Base-by-base conservation (phyloP, 306 rosid genomes). In the Gillenia trifoliata region DNA sequence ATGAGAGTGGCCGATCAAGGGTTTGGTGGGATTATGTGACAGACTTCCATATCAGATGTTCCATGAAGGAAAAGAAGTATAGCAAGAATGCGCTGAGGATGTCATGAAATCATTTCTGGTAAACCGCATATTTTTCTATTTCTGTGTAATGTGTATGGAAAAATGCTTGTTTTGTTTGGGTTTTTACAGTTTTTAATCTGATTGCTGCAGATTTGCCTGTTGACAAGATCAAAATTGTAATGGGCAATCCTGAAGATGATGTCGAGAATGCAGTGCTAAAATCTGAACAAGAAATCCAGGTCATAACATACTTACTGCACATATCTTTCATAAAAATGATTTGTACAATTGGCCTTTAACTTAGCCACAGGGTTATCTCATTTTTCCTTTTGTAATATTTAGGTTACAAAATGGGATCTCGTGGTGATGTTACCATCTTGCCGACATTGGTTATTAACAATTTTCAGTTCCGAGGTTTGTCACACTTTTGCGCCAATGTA, bases 1-100 rank as follows among this genome's bases (percentile, higher is more conserved):
- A 90, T 1, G 93, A 90, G 78, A 81, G 76, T 86, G 87, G n/a
- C n/a, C n/a, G n/a, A n/a, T 83, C 99, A 2, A 90, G 99, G 99
- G 84, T 92, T 28, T 94, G 99, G 99, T 94, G 99, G 99, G 99
- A 94, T 78, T 94, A 88, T 28, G 99, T 90, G 38, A 92, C 97
- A 26, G 99, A 94, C 82, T 94, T 92, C 77, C 97, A 94, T 79
- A 54, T 94, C 77, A 85, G 99, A 64, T 94, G 99, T 76, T 94
- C 99, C 72, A 90, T 94, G 99, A 94, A 92, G 84, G 87, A 94
- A 83, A 92, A 94, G 78, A 88, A 72, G 74, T 94, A 94, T 50
- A 90, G 85, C 85, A 94, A 79, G 85, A 90, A 31, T 94, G 99
- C 72, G n/a, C n/a, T n/a, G n/a, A 96, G 76, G 80, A 72, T 69